Conservation (phyloP, 495 filamentous ascomycete species). For the Hypoxylon cercidicola region DNA sequence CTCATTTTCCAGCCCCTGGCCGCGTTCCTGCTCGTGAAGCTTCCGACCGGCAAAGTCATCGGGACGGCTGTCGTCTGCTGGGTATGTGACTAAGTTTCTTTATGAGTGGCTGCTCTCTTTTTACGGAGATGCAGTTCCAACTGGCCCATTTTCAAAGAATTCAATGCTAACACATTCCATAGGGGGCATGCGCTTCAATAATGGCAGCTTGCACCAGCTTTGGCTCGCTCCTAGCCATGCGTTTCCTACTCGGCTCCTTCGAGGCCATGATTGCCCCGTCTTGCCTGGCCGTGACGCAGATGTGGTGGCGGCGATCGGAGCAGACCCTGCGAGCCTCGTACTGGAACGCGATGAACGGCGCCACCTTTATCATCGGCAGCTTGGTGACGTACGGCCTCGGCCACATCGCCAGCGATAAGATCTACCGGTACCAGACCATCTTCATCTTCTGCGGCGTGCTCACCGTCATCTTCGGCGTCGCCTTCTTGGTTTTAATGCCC, state of each 20-base stretch:
- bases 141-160: too few species aligned
- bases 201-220: slow-evolving; percentile 58
- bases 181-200: slow-evolving; percentile 50
- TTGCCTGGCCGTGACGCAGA: slow-evolving; percentile 64
- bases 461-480: slow-evolving; percentile 55
- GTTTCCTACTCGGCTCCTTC: slow-evolving; percentile 56
- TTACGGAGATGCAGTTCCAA: too few species aligned
- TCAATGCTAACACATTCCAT: slow-evolving; percentile 1
- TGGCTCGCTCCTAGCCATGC: slow-evolving; percentile 53
- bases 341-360: slow-evolving; percentile 64
- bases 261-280: slow-evolving; percentile 59
- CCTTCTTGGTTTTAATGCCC: slow-evolving; percentile 61
- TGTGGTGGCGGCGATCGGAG: slow-evolving; percentile 65
- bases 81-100: slow-evolving; percentile 30
- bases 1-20: slow-evolving; percentile 57
- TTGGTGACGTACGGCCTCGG: slow-evolving; percentile 69
- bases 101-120: too few species aligned
- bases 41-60: slow-evolving; percentile 58
- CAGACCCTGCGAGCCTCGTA: slow-evolving; percentile 62
- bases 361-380: slow-evolving; percentile 59
- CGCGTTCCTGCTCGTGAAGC: slow-evolving; percentile 61
- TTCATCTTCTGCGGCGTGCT: slow-evolving; percentile 64
- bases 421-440: slow-evolving; percentile 69
- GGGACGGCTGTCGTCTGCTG: slow-evolving; percentile 53
- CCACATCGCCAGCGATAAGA: slow-evolving; percentile 62